phyloP scores from a whole-genome alignment of 1,139 yeast species.

The Candida sojae region DNA sequence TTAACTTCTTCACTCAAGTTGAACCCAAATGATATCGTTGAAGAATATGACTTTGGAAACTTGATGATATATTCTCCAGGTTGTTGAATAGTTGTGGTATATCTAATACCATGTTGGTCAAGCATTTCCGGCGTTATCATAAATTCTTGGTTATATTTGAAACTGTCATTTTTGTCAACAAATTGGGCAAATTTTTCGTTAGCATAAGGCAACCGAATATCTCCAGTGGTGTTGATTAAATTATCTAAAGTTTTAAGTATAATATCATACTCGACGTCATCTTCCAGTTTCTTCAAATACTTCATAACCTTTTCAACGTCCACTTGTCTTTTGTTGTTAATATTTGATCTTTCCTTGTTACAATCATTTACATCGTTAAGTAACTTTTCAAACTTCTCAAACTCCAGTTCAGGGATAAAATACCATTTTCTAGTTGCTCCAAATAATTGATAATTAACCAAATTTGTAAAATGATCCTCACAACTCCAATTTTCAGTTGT shows the following conservation, averaged over 20 bases:
- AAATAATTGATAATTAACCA: constrained; percentile 64
- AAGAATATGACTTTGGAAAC: constrained; percentile 55
- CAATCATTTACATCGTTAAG: constrained; percentile 19
- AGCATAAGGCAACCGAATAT: constrained; percentile 25
- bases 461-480: constrained; percentile 75
- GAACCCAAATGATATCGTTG: constrained; percentile 55
- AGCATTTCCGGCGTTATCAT: constrained; percentile 52
- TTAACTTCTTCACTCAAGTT: constrained; percentile 56
- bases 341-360: constrained; percentile 19
- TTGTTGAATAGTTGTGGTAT: constrained; percentile 49
- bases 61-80: constrained; percentile 64
- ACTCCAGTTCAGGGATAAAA: constrained; percentile 70
- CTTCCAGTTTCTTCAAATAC: constrained; percentile 15
- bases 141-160: constrained; percentile 36
- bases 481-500: constrained; percentile 72
- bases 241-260: constrained; percentile 32
- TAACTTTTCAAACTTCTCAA: constrained; percentile 60
- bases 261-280: constrained; percentile 27
- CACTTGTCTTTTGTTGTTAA: constrained; percentile 20
- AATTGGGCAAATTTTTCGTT: constrained; percentile 26
- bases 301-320: constrained; percentile 19
- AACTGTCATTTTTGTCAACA: constrained; percentile 15
- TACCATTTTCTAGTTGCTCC: constrained; percentile 82
- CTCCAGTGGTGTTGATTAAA: constrained; percentile 26
- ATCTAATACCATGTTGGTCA: constrained; percentile 47